Evolutionary conservation across 2,329 filamentous ascomycete species (phyloP).

Genomic region (Diaporthe longicolla): DNA sequence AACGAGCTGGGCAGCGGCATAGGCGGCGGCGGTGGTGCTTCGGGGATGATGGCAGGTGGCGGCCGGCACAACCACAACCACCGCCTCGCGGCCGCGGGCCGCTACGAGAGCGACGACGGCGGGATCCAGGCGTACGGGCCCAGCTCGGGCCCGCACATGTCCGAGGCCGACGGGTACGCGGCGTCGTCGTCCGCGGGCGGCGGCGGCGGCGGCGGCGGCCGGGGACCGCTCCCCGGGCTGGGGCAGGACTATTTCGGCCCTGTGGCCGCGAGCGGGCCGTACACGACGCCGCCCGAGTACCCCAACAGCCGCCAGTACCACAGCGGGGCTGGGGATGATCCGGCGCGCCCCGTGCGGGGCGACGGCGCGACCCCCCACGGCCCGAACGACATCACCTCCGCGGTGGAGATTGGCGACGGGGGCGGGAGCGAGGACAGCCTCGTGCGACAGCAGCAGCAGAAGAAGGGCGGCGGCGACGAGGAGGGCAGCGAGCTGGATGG

Average conservation of each 20-base stretch:
- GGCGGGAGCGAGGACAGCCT: neutral
- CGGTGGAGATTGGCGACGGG: conserved; percentile 64
- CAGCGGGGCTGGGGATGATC: conserved; percentile 38
- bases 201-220: neutral
- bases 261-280: conserved; percentile 57
- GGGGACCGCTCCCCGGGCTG: conserved; percentile 48
- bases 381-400: conserved; percentile 64
- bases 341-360: conserved; percentile 57
- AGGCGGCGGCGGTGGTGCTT: conserved; percentile 19
- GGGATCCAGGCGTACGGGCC: conserved; percentile 39
- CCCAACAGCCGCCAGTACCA: conserved; percentile 43
- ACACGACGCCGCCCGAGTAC: conserved; percentile 49
- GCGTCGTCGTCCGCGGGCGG: conserved; percentile 46
- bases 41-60: neutral
- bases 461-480: neutral
- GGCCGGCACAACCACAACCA: conserved; percentile 27
- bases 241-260: conserved; percentile 44
- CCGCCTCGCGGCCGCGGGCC: conserved; percentile 3
- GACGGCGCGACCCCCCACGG: conserved; percentile 55
- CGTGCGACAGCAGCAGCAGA: neutral
- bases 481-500: conserved; percentile 34
- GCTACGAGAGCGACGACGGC: conserved; percentile 34
- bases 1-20: conserved; percentile 36
- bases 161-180: conserved; percentile 47
- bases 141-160: conserved; percentile 49